Conservation (phyloP, 345 rosid genomes). For the Ceriops zippeliana region DNA sequence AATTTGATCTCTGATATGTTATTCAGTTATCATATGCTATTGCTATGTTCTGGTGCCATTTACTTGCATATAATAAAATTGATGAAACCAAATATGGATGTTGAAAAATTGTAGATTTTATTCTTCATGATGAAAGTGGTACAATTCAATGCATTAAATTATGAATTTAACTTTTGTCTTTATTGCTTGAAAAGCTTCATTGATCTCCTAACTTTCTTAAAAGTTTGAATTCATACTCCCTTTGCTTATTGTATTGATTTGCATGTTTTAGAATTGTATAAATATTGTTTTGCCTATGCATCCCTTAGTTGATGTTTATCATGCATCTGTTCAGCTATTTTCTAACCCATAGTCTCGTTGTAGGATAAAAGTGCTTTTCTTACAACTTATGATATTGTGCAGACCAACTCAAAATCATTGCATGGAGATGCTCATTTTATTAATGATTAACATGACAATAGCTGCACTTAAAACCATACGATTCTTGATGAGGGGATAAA, state of each 20-base stretch:
- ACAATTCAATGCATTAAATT: too few relatives aligned
- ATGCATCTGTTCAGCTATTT: constrained; percentile 8
- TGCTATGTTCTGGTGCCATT: not conserved
- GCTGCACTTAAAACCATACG: constrained; percentile 79
- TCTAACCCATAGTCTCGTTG: constrained; percentile 19
- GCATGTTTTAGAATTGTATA: not conserved
- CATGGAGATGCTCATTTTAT: constrained; percentile 40
- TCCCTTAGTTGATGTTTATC: not conserved
- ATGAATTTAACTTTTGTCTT: too few relatives aligned
- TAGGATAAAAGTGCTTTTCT: constrained; percentile 84
- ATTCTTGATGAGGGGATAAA: constrained; percentile 82
- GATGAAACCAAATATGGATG: not conserved
- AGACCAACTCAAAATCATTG: constrained; percentile 73
- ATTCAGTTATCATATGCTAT: constrained; percentile 55
- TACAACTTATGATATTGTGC: constrained; percentile 90
- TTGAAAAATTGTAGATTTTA: not conserved
- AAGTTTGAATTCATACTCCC: too few relatives aligned
- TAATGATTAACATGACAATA: constrained; percentile 57
- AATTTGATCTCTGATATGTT: constrained; percentile 78
- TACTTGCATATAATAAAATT: not conserved
- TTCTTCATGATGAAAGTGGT: constrained; percentile 1
- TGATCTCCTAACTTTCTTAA: too few relatives aligned
- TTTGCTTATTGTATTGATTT: too few relatives aligned
- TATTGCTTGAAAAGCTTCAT: too few relatives aligned
- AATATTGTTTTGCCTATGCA: not conserved